Conservation (phyloP, 352 stramenopile species). For the Plasmopara halstedii region DNA sequence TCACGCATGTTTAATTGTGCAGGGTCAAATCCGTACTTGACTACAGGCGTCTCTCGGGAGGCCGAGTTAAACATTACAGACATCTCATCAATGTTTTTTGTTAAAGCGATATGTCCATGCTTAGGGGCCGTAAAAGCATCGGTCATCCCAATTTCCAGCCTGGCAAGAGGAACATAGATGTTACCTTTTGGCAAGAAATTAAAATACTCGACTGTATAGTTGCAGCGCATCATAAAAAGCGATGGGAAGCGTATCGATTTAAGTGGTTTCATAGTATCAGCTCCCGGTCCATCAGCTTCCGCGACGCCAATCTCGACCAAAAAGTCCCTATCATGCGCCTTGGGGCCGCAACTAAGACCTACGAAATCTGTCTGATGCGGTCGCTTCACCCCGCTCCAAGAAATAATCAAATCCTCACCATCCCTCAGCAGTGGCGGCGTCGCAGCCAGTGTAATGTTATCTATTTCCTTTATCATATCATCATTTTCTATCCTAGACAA, state of each 20-base stretch:
- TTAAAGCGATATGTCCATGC: conserved; percentile 67
- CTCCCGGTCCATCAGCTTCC: conserved; percentile 14
- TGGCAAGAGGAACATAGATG: conserved; percentile 29
- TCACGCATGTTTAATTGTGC: conserved; percentile 19
- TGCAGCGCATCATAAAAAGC: conserved; percentile 75
- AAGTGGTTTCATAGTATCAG: conserved; percentile 12
- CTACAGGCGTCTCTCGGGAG: conserved; percentile 37
- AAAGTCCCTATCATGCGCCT: conserved; percentile 40
- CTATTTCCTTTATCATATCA: neutral
- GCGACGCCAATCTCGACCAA: conserved; percentile 32
- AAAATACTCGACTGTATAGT: conserved; percentile 57
- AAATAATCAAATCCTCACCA: conserved; percentile 67
- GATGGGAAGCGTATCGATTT: conserved; percentile 51
- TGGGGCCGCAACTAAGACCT: conserved; percentile 59
- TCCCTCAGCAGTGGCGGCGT: conserved; percentile 41
- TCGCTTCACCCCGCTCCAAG: conserved; percentile 39
- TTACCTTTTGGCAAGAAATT: conserved; percentile 41
- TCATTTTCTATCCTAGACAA: neutral
- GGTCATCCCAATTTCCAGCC: conserved; percentile 41
- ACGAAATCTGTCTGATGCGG: conserved; percentile 59
- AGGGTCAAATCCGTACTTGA: conserved; percentile 34
- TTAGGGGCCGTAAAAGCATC: conserved; percentile 52
- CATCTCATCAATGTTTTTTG: conserved; percentile 48
- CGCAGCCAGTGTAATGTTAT: conserved; percentile 23
- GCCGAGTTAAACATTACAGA: conserved; percentile 75